Evolutionary conservation across 2,329 filamentous ascomycete species (phyloP), one percentile per base, ranked within the genome.

Genomic region (Elsinoe necatrix): DNA sequence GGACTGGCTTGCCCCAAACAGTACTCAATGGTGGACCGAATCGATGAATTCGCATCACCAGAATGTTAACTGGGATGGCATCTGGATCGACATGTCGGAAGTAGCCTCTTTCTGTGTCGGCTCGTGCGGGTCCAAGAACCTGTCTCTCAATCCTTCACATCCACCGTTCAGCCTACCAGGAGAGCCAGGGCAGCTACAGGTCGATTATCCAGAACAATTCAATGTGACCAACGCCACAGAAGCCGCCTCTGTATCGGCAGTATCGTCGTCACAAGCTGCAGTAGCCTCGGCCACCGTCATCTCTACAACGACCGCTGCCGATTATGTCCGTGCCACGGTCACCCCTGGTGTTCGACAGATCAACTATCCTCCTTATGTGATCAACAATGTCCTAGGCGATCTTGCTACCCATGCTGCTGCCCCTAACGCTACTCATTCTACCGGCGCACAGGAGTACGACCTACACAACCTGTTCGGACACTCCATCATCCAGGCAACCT

Each of bases 381-480:
- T 92, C 65, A 83, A 90, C 67, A 81, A 91, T 66, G 80, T 83
- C 39, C 78, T 86, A 42, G 54, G 54, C 9, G 54, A 56, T 4
- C 29, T 56, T 9, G 84, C 81, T 14, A 82, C 84, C 1, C 82
- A 88, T 63, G 86, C 87, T 1, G 77, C 91, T 23, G 83, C 81
- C 59, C 87, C 87, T 0, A 89, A 93, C 64, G 85, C 88, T 0
- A 89, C 85, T 1, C 87, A 93, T 65, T 75, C 80, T 45, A 86
- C 88, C 62, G 87, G 87, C 3, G 50, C 56, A 0, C 68, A 81
- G 39, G 86, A 95, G 66, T 95, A 95, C 66, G 88, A 95, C 66
- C 81, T 88, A 23, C 89, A 95, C 75, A 93, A 88, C 65, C 72
- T 93, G 1, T 92, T 78, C 64, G 87, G 87, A 0, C 79, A 87